A percentile compares a stretch with the other conserved stretches of the same genome.
These are phyloP conservation scores for Moelleriella libera DNA, from an alignment of 2,329 filamentous ascomycete genomes.

Conservation along the genomic window DNA sequence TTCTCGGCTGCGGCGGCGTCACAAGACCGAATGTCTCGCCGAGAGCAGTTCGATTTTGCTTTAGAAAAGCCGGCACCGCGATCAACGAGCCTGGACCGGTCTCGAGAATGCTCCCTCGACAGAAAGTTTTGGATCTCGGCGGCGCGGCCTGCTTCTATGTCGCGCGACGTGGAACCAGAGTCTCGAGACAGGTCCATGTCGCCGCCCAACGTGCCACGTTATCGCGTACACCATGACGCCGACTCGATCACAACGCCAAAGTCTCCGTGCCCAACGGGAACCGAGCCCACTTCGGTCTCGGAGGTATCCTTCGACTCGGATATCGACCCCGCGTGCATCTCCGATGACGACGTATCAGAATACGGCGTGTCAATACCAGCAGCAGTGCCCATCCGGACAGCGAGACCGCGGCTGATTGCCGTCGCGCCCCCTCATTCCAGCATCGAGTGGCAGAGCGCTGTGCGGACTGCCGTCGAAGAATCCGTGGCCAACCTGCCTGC, in stretches of 20 bases:
- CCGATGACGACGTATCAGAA: not conserved
- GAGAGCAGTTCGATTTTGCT: not conserved
- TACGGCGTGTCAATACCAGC: not conserved
- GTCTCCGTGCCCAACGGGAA: not conserved
- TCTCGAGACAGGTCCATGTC: conserved; percentile 2
- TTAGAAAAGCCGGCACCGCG: not conserved
- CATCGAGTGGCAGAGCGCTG: conserved; percentile 2
- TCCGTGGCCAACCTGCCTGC: conserved; percentile 3
- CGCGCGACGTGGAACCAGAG: not conserved
- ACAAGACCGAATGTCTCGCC: not conserved
- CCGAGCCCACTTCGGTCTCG: not conserved
- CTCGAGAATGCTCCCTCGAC: not conserved
- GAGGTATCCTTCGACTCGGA: not conserved
- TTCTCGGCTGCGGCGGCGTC: not conserved
- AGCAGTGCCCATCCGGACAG: not conserved
- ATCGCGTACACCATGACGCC: not conserved
- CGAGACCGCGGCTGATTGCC: not conserved
- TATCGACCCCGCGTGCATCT: not conserved
- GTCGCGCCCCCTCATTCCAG: not conserved
- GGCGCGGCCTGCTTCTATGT: not conserved
- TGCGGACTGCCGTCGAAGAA: conserved; percentile 4
- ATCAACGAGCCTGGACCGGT: not conserved
- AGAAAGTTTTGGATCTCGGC: not conserved
- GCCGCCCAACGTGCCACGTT: conserved; percentile 5
- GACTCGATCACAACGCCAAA: not conserved